Percentiles rank a stretch among this genome's conserved stretches.
Conservation (phyloP, 352 stramenopile genomes). For the Globisporangium canariense region DNA sequence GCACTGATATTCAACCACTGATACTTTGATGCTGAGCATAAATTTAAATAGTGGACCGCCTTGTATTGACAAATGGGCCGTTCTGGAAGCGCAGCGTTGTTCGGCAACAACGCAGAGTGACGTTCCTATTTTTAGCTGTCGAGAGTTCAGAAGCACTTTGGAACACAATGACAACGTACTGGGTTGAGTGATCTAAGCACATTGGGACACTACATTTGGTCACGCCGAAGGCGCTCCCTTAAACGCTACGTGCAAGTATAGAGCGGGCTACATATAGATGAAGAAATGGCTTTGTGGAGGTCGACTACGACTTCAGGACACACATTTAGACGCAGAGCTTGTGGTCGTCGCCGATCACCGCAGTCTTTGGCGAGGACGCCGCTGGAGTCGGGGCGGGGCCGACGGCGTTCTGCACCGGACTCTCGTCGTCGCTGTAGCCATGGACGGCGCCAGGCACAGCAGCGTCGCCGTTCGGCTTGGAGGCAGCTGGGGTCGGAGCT, state of each 20-base stretch:
- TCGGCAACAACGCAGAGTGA: background rate
- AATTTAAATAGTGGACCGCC: background rate
- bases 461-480: slow-evolving; percentile 7
- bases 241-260: background rate
- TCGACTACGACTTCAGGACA: background rate
- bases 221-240: background rate
- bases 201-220: background rate
- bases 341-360: slow-evolving; percentile 10
- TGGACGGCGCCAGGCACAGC: slow-evolving; percentile 14
- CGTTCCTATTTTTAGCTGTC: background rate
- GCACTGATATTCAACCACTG: background rate
- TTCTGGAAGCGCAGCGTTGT: slow-evolving; percentile 6
- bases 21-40: background rate
- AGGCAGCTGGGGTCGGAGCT: slow-evolving; percentile 5
- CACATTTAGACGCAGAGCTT: slow-evolving; percentile 14
- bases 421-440: slow-evolving; percentile 9
- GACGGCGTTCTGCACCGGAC: slow-evolving; percentile 6
- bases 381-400: slow-evolving; percentile 13
- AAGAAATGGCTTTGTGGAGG: background rate
- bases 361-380: slow-evolving; percentile 9
- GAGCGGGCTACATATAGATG: background rate
- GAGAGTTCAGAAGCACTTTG: background rate
- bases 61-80: background rate
- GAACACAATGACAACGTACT: no score
- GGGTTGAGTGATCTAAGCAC: background rate